Evolutionary conservation across 2,329 filamentous ascomycete genomes (phyloP), one percentile per base, ranked within the genome.

Genomic region (Diplodia intermedia): DNA sequence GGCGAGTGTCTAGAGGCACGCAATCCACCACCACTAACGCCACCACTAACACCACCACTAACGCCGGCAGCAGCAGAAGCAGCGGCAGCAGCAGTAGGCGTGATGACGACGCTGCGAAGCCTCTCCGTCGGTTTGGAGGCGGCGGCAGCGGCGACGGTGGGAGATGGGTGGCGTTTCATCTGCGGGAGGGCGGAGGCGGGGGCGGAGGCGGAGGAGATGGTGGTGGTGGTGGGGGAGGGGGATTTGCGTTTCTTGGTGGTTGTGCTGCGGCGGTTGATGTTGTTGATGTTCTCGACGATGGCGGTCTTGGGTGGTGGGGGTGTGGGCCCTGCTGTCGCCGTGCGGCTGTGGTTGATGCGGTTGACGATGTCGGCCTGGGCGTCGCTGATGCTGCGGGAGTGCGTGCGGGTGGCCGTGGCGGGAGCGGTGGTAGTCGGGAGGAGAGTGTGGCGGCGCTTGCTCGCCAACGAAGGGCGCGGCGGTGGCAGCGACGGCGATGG

Each of bases 331-430:
- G 31, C 8, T 33, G 15, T 47, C 8, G 40, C 3, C 12, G 52
- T 29, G 29, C 7, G 5, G 55, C 33, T 14, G 55, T 40, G 6
- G 40, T 18, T 36, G 9, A 50, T 49, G 40, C 47, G 26, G 12
- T 61, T 49, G 57, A 23, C 31, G 57, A 61, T 33, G 14, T 61
- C 57, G 57, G 57, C 40, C 18, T 61, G 57, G 57, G 57, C 40
- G 40, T 61, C 40, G 26, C 57, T 61, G 57, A 61, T 50, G 57
- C 57, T 61, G 40, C 57, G 40, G 18, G 23, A 18, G 40, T 7
- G 26, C 15, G 26, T 6, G 57, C 38, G 40, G 26, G 57, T 0
- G 26, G 18, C 8, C 26, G 40, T 4, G 26, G 9, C 31, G 31
- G 8, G 29, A 6, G 29, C 2, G 4, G 8, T 8, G 31, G 31